Conservation (phyloP, 23 red algal genomes). For the Gracilaria domingensis region DNA sequence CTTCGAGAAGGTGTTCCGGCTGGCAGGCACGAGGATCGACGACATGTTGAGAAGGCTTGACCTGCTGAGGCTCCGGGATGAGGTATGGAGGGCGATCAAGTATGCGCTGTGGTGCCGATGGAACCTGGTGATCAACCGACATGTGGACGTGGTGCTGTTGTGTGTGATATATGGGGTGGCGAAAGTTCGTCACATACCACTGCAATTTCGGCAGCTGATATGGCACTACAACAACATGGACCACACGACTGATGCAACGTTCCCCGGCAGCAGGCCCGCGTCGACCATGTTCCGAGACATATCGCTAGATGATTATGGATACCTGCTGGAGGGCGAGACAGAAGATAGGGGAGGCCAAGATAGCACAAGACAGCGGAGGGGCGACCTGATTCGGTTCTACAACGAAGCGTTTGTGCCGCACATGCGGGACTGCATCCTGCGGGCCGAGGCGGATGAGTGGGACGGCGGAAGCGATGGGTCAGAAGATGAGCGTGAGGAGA, state of each 20-base stretch:
- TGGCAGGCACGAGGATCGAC: conserved; percentile 55
- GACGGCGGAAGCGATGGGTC: not conserved
- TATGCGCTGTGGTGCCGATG: conserved; percentile 60
- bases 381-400: conserved; percentile 91
- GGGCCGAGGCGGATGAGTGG: too few relatives aligned
- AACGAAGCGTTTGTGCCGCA: conserved; percentile 76
- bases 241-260: conserved; percentile 55
- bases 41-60: conserved; percentile 64
- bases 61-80: conserved; percentile 33
- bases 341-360: not conserved
- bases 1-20: conserved; percentile 67
- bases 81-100: conserved; percentile 78
- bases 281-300: conserved; percentile 45
- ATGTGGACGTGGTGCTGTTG: conserved; percentile 81
- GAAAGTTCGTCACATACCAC: conserved; percentile 49
- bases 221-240: conserved; percentile 45
- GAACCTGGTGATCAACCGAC: conserved; percentile 74
- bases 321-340: not conserved
- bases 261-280: conserved; percentile 12
- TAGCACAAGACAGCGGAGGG: not conserved
- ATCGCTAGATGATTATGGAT: not conserved
- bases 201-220: conserved; percentile 83
- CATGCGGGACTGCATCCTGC: conserved; percentile 78
- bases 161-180: conserved; percentile 85
- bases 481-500: not conserved